Evolutionary conservation across 208 protist genomes (phyloP), one percentile per base, ranked within the genome.

Genomic region (Naegleria gruberi): DNA sequence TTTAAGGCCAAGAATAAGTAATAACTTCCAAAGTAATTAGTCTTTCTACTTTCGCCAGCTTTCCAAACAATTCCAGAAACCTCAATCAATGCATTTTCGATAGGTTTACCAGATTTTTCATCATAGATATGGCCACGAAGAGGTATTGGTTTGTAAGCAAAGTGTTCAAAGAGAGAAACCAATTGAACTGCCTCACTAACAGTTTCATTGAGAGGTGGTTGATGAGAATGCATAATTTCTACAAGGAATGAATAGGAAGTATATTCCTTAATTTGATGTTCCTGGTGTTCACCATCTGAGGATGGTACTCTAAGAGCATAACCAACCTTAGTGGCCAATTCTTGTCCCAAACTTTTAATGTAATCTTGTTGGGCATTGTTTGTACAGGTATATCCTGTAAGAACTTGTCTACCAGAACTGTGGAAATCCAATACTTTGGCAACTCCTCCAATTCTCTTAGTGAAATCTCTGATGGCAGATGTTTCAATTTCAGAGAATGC

Each of bases 401-500:
- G 81, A 23, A 84, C 81, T 84, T 84, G 30, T 84, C 81, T 84
- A 34, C 81, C 81, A 19, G 8, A 84, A 84, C 30, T 41, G 30
- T 84, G 81, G 44, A 84, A 84, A 45, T 84, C 81, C 1, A 84
- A 23, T 0, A 84, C 81, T 45, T 84, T 84, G 37, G 81, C 7
- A 45, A 84, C 42, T 44, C 17, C 12, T 34, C 34, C 34, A 41
- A n/a, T 40, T 30, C 42, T 41, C 30, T 65, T 65, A 19, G 51
- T 1, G 30, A 65, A 65, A 23, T 84, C 81, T 41, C 10, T 44
- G 19, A 84, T 84, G 5, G 40, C 40, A 45, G 8, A 30, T 4
- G 81, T 84, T 43, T 84, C 81, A 45, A 44, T 23, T 84, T 84
- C 81, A 45, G 81, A 84, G 17, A 84, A 37, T 44, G 42, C 81